Evolutionary conservation across 73 alveolate genomes (phyloP).

Genomic region (Durusdinium trenchii): DNA sequence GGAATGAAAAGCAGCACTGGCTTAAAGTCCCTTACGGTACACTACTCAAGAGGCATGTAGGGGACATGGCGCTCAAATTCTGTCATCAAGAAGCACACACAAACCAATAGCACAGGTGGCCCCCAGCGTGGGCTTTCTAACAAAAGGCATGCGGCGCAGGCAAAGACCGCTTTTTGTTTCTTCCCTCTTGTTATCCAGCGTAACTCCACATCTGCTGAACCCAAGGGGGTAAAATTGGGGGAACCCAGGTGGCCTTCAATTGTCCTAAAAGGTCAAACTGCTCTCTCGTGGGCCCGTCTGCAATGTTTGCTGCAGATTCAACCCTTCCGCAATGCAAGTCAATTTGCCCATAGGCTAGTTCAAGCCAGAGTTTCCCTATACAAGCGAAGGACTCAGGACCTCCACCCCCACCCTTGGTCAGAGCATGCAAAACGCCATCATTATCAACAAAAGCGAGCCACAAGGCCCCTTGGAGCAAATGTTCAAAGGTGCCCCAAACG

Average conservation of each 20-base stretch:
- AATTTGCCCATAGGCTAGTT: background rate
- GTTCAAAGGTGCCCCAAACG: slow-evolving; percentile 16
- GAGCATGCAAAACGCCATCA: background rate
- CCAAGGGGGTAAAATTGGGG: slow-evolving; percentile 34
- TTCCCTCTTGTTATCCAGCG: background rate
- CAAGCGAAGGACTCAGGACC: slow-evolving; percentile 1
- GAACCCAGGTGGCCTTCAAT: background rate
- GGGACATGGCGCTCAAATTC: background rate
- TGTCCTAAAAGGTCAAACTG: background rate
- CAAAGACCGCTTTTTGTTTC: no score
- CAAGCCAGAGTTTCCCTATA: slow-evolving; percentile 26
- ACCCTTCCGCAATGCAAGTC: slow-evolving; percentile 9
- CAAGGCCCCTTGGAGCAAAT: background rate
- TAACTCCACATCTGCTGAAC: slow-evolving; percentile 12
- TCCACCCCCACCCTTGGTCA: slow-evolving; percentile 14
- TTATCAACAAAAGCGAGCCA: slow-evolving; percentile 46
- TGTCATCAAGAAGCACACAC: background rate
- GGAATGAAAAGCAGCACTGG: no score
- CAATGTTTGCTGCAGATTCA: slow-evolving; percentile 28
- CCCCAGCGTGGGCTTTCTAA: background rate
- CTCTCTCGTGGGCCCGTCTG: slow-evolving; percentile 65
- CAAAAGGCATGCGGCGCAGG: no score
- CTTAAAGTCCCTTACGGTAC: no score
- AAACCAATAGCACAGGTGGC: background rate
- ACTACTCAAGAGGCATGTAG: background rate